Evolutionary conservation across 495 filamentous ascomycete genomes (phyloP).

Genomic region (Xylaria grammica): DNA sequence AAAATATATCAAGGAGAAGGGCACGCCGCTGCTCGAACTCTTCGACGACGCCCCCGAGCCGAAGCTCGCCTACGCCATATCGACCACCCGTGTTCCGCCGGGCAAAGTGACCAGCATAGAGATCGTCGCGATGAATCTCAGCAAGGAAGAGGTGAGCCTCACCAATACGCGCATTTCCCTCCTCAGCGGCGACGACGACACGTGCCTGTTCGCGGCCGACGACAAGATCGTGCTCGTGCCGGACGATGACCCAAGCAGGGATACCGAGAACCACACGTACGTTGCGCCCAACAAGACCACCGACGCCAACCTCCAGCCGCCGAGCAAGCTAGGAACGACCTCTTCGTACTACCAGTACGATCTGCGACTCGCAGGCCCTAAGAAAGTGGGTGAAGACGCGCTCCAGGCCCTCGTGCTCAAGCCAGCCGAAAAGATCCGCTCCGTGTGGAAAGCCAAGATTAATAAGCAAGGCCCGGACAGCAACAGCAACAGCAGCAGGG

Average conservation of each 20-base stretch:
- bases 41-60: not conserved
- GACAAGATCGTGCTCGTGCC: not conserved
- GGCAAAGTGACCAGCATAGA: not conserved
- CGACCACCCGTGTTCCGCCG: not conserved
- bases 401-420: not conserved
- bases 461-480: not conserved
- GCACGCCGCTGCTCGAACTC: not conserved
- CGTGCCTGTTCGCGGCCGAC: conserved; percentile 6
- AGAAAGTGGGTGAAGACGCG: not conserved
- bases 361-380: not conserved
- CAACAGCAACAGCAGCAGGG: not conserved
- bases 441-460: conserved; percentile 1
- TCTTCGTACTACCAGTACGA: conserved; percentile 10
- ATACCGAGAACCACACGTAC: conserved; percentile 2
- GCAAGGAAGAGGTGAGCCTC: not conserved
- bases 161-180: not conserved
- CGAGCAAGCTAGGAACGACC: conserved; percentile 4
- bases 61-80: not conserved
- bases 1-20: conserved; percentile 1
- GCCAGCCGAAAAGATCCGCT: conserved; percentile 1
- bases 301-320: not conserved
- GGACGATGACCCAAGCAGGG: not conserved
- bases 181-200: not conserved
- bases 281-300: not conserved
- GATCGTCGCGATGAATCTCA: not conserved